phyloP scores from a whole-genome alignment of 2,329 filamentous ascomycete genomes.

The Trichoderma sp. region DNA sequence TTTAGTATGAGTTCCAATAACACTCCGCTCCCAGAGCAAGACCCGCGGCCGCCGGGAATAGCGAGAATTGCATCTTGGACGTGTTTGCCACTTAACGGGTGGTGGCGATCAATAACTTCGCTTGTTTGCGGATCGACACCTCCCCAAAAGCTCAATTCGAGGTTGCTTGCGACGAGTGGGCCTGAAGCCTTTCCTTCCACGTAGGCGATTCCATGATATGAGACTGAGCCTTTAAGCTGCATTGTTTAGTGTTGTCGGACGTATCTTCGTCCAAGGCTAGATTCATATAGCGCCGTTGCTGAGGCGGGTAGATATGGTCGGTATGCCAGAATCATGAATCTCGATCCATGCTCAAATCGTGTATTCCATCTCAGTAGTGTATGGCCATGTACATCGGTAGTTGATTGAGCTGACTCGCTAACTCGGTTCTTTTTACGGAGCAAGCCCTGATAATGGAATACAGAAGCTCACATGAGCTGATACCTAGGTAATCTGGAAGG shows the following conservation, averaged over 20 bases:
- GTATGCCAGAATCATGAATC: not conserved
- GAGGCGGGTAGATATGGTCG: not conserved
- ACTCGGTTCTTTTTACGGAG: not conserved
- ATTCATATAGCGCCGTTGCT: not conserved
- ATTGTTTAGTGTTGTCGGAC: not conserved
- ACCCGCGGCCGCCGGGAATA: slow-evolving; percentile 51
- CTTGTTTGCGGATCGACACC: slow-evolving; percentile 48
- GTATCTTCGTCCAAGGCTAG: not conserved
- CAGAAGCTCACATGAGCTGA: not conserved
- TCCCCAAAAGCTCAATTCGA: slow-evolving; percentile 51
- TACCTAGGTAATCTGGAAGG: not conserved
- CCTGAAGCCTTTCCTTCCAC: slow-evolving; percentile 37
- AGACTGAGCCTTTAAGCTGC: not conserved
- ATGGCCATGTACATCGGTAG: not conserved
- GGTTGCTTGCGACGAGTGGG: slow-evolving; percentile 36
- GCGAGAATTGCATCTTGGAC: slow-evolving; percentile 45
- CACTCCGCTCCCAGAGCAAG: slow-evolving; percentile 50
- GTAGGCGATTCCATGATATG: slow-evolving; percentile 31
- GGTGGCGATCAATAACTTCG: slow-evolving; percentile 49
- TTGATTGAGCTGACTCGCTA: not conserved
- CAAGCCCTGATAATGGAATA: not conserved
- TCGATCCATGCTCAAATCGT: not conserved
- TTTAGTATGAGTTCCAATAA: slow-evolving; percentile 51
- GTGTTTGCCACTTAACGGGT: slow-evolving; percentile 43
- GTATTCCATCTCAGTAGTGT: not conserved